These are phyloP conservation scores for Alnus glutinosa DNA, from an alignment of 306 rosid genomes.

Conservation along the genomic window DNA sequence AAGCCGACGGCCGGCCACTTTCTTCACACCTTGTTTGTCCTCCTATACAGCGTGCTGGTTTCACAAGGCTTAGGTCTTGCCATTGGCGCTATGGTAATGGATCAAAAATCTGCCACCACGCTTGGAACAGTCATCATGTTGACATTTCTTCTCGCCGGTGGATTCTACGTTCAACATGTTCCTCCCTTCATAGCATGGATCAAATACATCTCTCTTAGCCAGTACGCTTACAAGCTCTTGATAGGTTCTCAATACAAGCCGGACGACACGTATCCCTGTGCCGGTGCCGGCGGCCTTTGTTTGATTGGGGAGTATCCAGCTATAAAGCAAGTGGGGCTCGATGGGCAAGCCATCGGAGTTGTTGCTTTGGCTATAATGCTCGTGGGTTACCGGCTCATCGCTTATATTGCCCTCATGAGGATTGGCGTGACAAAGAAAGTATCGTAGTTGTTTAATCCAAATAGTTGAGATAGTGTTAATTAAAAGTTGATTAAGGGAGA, in stretches of 20 bases:
- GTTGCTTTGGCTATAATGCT: slow-evolving; percentile 58
- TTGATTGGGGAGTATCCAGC: slow-evolving; percentile 44
- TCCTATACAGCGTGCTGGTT: slow-evolving; percentile 51
- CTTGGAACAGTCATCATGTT: slow-evolving; percentile 68
- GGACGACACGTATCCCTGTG: slow-evolving; percentile 53
- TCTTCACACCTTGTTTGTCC: slow-evolving; percentile 31
- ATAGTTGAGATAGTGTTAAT: background rate
- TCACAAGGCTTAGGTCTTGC: slow-evolving; percentile 75
- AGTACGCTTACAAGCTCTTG: slow-evolving; percentile 52
- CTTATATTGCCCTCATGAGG: slow-evolving; percentile 67
- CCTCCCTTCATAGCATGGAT: slow-evolving; percentile 63
- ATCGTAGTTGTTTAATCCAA: background rate
- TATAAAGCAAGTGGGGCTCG: slow-evolving; percentile 48
- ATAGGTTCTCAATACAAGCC: slow-evolving; percentile 51
- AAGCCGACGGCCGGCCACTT: slow-evolving; percentile 29
- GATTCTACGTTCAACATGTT: slow-evolving; percentile 61
- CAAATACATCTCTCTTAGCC: slow-evolving; percentile 49
- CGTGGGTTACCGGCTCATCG: slow-evolving; percentile 57
- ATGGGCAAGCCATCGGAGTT: slow-evolving; percentile 26
- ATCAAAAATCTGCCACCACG: slow-evolving; percentile 52
- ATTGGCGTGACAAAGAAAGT: slow-evolving; percentile 51
- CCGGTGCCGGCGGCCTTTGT: slow-evolving; percentile 17
- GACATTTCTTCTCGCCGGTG: slow-evolving; percentile 52
- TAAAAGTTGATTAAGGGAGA: background rate
- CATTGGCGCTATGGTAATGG: slow-evolving; percentile 62